Conservation (phyloP, 1,284 basidiomycete genomes). For the Apiotrichum laibachii region DNA sequence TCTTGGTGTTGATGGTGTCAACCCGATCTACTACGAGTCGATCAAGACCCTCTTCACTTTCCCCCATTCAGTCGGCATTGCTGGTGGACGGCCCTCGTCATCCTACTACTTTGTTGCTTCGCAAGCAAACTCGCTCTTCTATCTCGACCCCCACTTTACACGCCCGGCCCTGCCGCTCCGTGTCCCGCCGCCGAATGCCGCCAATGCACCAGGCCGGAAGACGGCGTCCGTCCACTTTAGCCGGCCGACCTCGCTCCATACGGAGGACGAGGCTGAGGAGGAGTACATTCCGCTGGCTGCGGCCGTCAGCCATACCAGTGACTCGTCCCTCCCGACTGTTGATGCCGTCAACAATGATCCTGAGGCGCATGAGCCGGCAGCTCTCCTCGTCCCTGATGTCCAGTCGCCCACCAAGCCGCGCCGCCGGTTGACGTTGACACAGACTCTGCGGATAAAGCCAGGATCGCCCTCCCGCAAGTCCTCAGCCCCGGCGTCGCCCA, state of each 20-base stretch:
- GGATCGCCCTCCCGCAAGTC: background rate
- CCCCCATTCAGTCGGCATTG: slow-evolving; percentile 93
- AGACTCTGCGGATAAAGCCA: slow-evolving; percentile 1
- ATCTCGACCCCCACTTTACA: slow-evolving; percentile 92
- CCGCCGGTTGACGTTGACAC: background rate
- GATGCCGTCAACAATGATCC: slow-evolving; percentile 42
- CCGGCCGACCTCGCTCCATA: background rate
- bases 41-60: slow-evolving; percentile 89
- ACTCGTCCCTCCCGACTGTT: slow-evolving; percentile 18
- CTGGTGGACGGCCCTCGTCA: slow-evolving; percentile 88
- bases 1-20: slow-evolving; percentile 87
- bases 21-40: slow-evolving; percentile 89
- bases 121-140: slow-evolving; percentile 86
- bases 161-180: slow-evolving; percentile 75
- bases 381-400: background rate
- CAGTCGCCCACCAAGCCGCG: background rate
- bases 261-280: slow-evolving; percentile 17
- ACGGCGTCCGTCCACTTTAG: background rate
- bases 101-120: slow-evolving; percentile 97
- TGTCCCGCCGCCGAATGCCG: slow-evolving; percentile 54
- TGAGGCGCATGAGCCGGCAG: slow-evolving; percentile 3
- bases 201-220: background rate
- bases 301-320: background rate
- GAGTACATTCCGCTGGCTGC: background rate
- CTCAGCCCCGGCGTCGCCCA: background rate